These are phyloP conservation scores for Colletotrichum zoysiae DNA, from an alignment of 2,329 filamentous ascomycete species.

Conservation along the genomic window DNA sequence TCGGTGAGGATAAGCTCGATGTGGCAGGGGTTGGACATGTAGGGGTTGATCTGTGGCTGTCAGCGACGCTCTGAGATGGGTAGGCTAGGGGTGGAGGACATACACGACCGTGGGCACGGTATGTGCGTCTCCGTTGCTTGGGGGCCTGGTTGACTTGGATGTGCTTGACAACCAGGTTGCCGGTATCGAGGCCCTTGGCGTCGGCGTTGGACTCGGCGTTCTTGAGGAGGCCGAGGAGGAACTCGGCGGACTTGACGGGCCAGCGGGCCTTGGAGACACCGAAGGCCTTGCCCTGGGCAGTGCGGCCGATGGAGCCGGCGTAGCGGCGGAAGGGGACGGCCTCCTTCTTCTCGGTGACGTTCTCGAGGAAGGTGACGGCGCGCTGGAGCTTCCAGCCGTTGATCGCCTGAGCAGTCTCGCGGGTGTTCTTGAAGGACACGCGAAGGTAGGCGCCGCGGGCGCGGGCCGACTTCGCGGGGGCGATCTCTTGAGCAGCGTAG, in stretches of 20 bases:
- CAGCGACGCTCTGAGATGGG: slow-evolving; percentile 43
- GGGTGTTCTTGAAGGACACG: slow-evolving; percentile 99
- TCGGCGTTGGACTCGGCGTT: slow-evolving; percentile 98
- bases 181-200: slow-evolving; percentile 96
- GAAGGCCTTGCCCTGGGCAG: slow-evolving; percentile 99
- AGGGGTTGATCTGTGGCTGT: slow-evolving; percentile 90
- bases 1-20: slow-evolving; percentile 99
- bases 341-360: slow-evolving; percentile 97
- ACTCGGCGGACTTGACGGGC: slow-evolving; percentile 99
- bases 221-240: slow-evolving; percentile 96
- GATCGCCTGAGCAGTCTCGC: slow-evolving; percentile 99
- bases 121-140: slow-evolving; percentile 98
- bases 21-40: slow-evolving; percentile 99
- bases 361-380: slow-evolving; percentile 96
- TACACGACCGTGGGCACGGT: slow-evolving; percentile 99
- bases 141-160: slow-evolving; percentile 99
- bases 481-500: slow-evolving; percentile 93
- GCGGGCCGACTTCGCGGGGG: slow-evolving; percentile 93
- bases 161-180: slow-evolving; percentile 99
- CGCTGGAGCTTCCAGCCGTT: slow-evolving; percentile 99
- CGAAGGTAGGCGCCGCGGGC: slow-evolving; percentile 98
- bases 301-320: slow-evolving; percentile 93
- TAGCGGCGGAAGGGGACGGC: slow-evolving; percentile 98
- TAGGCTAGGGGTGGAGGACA: slow-evolving; percentile 56
- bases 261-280: slow-evolving; percentile 98